A percentile compares a stretch with the other conserved stretches of the same genome.
phyloP scores from a whole-genome alignment of 257 asterid genomes.

The Solanum chaucha region DNA sequence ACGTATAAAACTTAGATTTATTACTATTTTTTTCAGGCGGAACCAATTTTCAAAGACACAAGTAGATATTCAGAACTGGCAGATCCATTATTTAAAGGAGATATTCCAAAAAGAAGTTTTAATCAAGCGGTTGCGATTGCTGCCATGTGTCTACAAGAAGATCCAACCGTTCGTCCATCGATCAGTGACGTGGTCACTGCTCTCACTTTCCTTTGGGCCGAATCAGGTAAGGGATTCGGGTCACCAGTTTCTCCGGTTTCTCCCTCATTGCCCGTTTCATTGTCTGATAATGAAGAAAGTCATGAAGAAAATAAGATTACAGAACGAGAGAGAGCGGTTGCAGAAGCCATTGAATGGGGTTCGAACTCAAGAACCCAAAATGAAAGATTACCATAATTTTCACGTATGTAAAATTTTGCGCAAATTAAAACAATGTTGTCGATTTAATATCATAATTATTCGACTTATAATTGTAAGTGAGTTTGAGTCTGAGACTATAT shows the following conservation, averaged over 20 bases:
- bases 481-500: background rate
- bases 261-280: conserved; percentile 4
- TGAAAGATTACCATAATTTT: background rate
- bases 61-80: conserved; percentile 38
- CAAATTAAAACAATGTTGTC: background rate
- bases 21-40: conserved; percentile 25
- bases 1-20: too few species aligned
- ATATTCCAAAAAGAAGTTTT: conserved; percentile 47
- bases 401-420: background rate
- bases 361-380: conserved; percentile 36
- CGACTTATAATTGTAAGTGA: background rate
- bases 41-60: conserved; percentile 62
- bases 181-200: conserved; percentile 87
- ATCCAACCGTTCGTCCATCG: conserved; percentile 46
- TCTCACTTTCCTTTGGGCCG: conserved; percentile 47
- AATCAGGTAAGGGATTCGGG: conserved; percentile 13
- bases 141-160: conserved; percentile 83
- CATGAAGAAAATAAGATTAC: background rate
- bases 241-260: background rate
- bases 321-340: conserved; percentile 61
- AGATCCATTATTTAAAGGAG: conserved; percentile 50
- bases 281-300: background rate
- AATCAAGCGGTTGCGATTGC: conserved; percentile 76
- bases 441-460: background rate
- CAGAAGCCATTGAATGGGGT: conserved; percentile 95